A percentile compares a stretch with the other conserved stretches of the same genome.
Evolutionary conservation across 768 basidiomycete species (phyloP).

Genomic region (Lactarius psammicola): DNA sequence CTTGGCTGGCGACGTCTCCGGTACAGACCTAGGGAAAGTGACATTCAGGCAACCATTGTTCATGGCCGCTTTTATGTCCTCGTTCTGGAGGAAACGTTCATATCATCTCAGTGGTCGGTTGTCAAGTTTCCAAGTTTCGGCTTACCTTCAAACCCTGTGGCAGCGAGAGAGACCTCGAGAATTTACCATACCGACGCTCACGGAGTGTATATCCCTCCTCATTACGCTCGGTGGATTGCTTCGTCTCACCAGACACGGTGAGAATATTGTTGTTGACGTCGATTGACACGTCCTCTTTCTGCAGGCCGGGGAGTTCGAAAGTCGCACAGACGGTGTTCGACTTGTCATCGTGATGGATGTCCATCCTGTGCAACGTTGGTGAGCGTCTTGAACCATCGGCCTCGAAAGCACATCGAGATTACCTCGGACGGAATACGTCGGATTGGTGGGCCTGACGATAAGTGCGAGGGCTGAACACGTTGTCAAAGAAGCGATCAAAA

Average conservation of each 20-base stretch:
- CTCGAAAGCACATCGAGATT: background rate
- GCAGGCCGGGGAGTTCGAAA: constrained; percentile 58
- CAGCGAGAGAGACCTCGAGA: constrained; percentile 32
- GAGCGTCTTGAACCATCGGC: background rate
- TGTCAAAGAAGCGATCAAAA: constrained; percentile 46
- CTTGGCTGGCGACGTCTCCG: constrained; percentile 13
- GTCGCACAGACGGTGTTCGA: constrained; percentile 50
- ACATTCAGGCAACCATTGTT: constrained; percentile 35
- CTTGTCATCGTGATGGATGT: constrained; percentile 50
- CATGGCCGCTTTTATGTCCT: constrained; percentile 35
- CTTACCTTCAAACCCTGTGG: constrained; percentile 30
- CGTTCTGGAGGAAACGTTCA: constrained; percentile 25
- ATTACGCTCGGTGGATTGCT: constrained; percentile 36
- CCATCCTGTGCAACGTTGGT: constrained; percentile 42
- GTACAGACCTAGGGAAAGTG: constrained; percentile 32
- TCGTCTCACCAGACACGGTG: constrained; percentile 50
- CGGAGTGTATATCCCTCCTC: constrained; percentile 39
- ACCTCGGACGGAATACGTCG: constrained; percentile 24
- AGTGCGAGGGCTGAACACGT: constrained; percentile 36
- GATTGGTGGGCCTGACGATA: constrained; percentile 20
- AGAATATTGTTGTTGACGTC: constrained; percentile 52
- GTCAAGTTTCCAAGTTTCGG: background rate
- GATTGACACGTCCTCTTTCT: constrained; percentile 50
- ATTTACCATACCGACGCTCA: constrained; percentile 35
- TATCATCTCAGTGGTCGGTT: background rate